Percentiles rank a stretch among this genome's conserved stretches.
Evolutionary conservation across 768 basidiomycete species (phyloP).

Genomic region (Hemileccinum rubropunctum): DNA sequence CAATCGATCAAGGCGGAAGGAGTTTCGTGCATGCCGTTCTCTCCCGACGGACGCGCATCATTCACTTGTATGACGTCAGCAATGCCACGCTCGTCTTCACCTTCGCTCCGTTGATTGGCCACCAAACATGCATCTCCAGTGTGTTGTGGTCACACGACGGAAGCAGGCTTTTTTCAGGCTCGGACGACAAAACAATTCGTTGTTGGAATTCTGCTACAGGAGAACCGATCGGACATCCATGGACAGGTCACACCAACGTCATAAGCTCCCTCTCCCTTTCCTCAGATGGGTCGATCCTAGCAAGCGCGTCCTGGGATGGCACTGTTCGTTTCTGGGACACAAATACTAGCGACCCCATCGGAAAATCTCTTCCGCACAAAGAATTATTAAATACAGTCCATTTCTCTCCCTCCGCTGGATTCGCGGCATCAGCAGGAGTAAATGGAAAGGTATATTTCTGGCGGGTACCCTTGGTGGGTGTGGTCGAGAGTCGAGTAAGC

Average conservation of each 20-base stretch:
- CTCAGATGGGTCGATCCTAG: background rate
- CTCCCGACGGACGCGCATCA: background rate
- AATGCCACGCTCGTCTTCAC: background rate
- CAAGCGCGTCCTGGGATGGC: background rate
- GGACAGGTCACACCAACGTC: background rate
- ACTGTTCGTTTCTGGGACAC: slow-evolving; percentile 4
- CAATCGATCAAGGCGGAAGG: too few species aligned
- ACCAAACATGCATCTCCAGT: background rate
- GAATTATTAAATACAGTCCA: background rate
- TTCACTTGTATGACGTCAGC: slow-evolving; percentile 1
- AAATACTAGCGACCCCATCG: background rate
- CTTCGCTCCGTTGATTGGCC: background rate
- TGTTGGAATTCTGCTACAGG: slow-evolving; percentile 2
- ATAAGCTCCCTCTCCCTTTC: slow-evolving; percentile 1
- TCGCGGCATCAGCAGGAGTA: too few species aligned
- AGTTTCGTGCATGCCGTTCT: background rate
- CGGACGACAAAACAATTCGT: background rate
- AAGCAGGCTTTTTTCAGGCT: background rate
- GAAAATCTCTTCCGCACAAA: background rate
- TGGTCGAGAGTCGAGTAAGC: too few species aligned
- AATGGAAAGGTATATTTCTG: too few species aligned
- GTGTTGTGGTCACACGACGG: background rate
- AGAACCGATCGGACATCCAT: slow-evolving; percentile 1
- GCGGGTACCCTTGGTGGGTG: too few species aligned
- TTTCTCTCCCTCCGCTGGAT: slow-evolving; percentile 3